A percentile compares a stretch with the other conserved stretches of the same genome.
Evolutionary conservation across 169 alveolate species (phyloP).

Genomic region (Plasmodium coatneyi): DNA sequence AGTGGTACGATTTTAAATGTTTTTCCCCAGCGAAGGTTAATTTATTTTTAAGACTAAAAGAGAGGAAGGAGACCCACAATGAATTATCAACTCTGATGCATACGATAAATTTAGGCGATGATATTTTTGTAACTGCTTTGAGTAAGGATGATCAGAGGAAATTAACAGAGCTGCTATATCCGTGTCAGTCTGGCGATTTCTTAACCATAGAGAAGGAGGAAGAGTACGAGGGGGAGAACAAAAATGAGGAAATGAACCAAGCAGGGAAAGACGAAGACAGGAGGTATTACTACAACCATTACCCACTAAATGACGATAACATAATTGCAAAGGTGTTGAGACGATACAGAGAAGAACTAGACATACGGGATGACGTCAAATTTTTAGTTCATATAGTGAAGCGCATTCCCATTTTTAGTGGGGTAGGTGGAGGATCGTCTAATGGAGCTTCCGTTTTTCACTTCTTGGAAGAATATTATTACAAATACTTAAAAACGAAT

Average conservation of each 20-base stretch:
- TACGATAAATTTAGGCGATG: constrained; percentile 65
- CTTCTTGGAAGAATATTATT: constrained; percentile 66
- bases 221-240: neutral
- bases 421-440: constrained; percentile 87
- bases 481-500: constrained; percentile 11
- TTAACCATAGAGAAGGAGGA: constrained; percentile 12
- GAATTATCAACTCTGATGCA: constrained; percentile 67
- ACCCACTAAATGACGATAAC: constrained; percentile 62
- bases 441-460: constrained; percentile 80
- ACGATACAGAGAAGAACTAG: constrained; percentile 59
- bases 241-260: neutral
- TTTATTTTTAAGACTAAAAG: constrained; percentile 61
- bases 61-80: constrained; percentile 25
- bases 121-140: constrained; percentile 50
- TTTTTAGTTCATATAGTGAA: constrained; percentile 79
- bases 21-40: constrained; percentile 67
- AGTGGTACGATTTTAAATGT: constrained; percentile 56
- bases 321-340: constrained; percentile 59
- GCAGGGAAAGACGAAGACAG: neutral
- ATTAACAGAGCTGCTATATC: constrained; percentile 13
- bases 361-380: constrained; percentile 43
- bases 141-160: constrained; percentile 36
- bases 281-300: constrained; percentile 13
- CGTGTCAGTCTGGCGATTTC: constrained; percentile 55
- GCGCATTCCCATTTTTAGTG: constrained; percentile 79